Percentiles rank a stretch among this genome's conserved stretches.
These are phyloP conservation scores for Crinitomyces ghanaensis DNA, from an alignment of 805 yeast genomes.

Conservation along the genomic window DNA sequence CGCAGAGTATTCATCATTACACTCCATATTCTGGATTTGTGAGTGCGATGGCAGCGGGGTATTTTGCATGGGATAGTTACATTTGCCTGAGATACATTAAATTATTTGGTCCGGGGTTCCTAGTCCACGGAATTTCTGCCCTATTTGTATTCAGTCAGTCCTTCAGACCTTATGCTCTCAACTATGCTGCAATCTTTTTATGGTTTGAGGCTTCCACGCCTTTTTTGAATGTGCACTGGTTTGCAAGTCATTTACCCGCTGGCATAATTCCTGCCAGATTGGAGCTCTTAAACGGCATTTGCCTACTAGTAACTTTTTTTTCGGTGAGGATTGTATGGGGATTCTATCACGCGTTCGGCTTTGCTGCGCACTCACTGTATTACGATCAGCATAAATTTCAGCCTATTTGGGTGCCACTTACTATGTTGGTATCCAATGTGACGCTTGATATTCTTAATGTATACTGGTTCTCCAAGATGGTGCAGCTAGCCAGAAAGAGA, in stretches of 20 bases:
- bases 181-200: slow-evolving; percentile 73
- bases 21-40: slow-evolving; percentile 70
- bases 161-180: slow-evolving; percentile 62
- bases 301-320: slow-evolving; percentile 62
- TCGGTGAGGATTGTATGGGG: slow-evolving; percentile 80
- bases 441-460: slow-evolving; percentile 59
- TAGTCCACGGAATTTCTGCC: slow-evolving; percentile 77
- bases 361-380: slow-evolving; percentile 37
- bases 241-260: slow-evolving; percentile 62
- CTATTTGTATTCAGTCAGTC: slow-evolving; percentile 56
- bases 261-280: slow-evolving; percentile 46
- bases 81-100: slow-evolving; percentile 54
- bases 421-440: slow-evolving; percentile 47
- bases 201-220: slow-evolving; percentile 87
- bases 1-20: slow-evolving; percentile 47
- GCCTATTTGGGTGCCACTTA: slow-evolving; percentile 37
- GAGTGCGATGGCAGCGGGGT: slow-evolving; percentile 64
- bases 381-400: slow-evolving; percentile 13
- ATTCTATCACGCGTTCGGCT: slow-evolving; percentile 48
- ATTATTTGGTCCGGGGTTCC: slow-evolving; percentile 70
- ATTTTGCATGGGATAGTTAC: slow-evolving; percentile 80
- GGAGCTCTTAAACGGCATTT: slow-evolving; percentile 58
- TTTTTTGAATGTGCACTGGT: slow-evolving; percentile 92
- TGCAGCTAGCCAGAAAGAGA: too few relatives aligned
- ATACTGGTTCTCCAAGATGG: slow-evolving; percentile 85